Conservation (phyloP, 371 early-diverging fungal species). For the Neoconidiobolus thromboides region DNA sequence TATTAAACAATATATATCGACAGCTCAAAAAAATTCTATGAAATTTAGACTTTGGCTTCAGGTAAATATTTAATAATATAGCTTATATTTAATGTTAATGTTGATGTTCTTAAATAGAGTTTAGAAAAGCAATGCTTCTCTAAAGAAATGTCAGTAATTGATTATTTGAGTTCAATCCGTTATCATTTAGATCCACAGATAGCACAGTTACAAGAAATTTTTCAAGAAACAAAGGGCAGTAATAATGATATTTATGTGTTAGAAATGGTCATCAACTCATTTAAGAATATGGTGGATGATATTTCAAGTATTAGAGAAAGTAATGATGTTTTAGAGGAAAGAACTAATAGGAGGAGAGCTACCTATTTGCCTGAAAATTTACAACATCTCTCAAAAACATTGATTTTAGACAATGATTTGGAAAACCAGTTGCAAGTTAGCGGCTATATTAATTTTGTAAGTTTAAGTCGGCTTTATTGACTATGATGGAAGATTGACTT, state of each 20-base stretch:
- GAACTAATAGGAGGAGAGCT: no score
- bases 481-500: background rate
- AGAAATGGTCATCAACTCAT: background rate
- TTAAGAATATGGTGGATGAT: background rate
- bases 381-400: background rate
- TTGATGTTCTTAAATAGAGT: background rate
- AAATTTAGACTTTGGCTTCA: conserved; percentile 1
- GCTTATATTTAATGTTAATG: no score
- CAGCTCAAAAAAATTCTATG: background rate
- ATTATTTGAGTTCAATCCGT: background rate
- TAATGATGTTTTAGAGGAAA: background rate
- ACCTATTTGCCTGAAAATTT: background rate
- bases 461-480: background rate
- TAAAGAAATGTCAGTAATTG: background rate
- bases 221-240: background rate
- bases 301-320: background rate
- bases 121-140: background rate
- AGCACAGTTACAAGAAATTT: background rate
- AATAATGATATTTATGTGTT: background rate
- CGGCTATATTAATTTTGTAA: background rate
- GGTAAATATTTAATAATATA: no score
- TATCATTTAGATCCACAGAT: background rate
- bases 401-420: background rate
- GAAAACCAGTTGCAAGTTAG: background rate
- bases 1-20: background rate